phyloP scores from a whole-genome alignment of 2,329 filamentous ascomycete species.

The Didymella pinodella region DNA sequence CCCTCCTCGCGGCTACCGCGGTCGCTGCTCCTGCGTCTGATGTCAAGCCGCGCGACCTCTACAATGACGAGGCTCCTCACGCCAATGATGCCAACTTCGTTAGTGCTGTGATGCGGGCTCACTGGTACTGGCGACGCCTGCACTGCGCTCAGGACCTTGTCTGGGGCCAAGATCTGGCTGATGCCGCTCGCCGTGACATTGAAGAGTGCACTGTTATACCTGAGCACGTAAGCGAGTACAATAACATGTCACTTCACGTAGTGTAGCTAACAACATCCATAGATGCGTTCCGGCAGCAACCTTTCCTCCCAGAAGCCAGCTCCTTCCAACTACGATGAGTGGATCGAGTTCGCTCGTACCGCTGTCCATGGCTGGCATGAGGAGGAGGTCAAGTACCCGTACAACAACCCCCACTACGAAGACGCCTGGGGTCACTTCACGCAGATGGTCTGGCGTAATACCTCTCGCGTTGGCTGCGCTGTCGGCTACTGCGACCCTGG shows the following conservation, averaged over 20 bases:
- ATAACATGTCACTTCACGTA: too few relatives aligned
- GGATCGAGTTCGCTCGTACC: conserved; percentile 41
- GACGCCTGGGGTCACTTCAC: conserved; percentile 49
- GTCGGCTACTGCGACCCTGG: conserved; percentile 36
- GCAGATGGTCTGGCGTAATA: conserved; percentile 52
- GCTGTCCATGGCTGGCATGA: conserved; percentile 49
- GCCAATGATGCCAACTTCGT: conserved; percentile 44
- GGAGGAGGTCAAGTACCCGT: conserved; percentile 48
- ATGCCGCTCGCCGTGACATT: conserved; percentile 37
- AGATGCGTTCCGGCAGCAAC: conserved; percentile 47
- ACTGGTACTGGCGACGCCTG: conserved; percentile 48
- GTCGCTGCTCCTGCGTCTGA: conserved; percentile 33
- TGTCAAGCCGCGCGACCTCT: conserved; percentile 27
- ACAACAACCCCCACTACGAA: conserved; percentile 40
- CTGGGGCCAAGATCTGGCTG: conserved; percentile 43
- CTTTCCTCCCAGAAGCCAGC: conserved; percentile 40
- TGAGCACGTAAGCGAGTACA: conserved; percentile 36
- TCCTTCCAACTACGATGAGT: conserved; percentile 35
- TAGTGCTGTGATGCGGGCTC: conserved; percentile 43
- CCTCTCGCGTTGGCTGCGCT: conserved; percentile 48
- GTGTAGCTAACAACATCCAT: conserved; percentile 21
- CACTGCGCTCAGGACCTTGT: conserved; percentile 48
- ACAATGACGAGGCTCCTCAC: conserved; percentile 34
- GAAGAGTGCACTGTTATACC: conserved; percentile 35
- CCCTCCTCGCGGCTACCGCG: conserved; percentile 33